phyloP scores from a whole-genome alignment of 805 yeast species.

The Grigorovia jiainica region DNA sequence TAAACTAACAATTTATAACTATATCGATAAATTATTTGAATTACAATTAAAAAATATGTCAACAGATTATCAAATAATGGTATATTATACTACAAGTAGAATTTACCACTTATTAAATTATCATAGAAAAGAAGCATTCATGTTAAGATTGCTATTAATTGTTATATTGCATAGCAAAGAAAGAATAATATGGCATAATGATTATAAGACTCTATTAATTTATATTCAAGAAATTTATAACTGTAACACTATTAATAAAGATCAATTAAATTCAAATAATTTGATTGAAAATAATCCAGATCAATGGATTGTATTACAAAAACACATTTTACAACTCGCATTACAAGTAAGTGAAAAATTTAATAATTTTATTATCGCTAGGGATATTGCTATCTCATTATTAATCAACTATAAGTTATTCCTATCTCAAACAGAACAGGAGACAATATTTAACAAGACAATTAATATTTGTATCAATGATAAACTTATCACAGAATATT shows the following conservation, averaged over 20 bases:
- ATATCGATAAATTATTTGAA: conserved; percentile 39
- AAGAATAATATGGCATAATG: conserved; percentile 17
- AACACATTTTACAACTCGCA: conserved; percentile 44
- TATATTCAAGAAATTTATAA: conserved; percentile 46
- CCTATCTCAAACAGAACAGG: conserved; percentile 51
- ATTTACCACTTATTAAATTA: conserved; percentile 55
- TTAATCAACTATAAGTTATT: conserved; percentile 47
- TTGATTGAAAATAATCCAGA: conserved; percentile 25
- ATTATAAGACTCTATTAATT: conserved; percentile 38
- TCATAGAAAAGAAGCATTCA: conserved; percentile 58
- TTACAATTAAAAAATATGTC: conserved; percentile 38
- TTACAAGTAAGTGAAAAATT: conserved; percentile 45
- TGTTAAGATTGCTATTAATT: conserved; percentile 55
- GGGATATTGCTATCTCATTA: conserved; percentile 37
- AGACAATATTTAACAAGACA: conserved; percentile 26
- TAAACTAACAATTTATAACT: conserved; percentile 36
- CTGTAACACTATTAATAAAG: conserved; percentile 24
- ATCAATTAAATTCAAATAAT: conserved; percentile 26
- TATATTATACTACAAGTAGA: conserved; percentile 57
- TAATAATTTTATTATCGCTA: conserved; percentile 30
- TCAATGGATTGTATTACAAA: conserved; percentile 49
- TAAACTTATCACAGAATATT: conserved; percentile 36
- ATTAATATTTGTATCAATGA: conserved; percentile 20
- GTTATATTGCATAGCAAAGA: conserved; percentile 36
- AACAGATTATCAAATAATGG: conserved; percentile 44